A percentile compares a stretch with the other conserved stretches of the same genome.
Evolutionary conservation across 2,329 filamentous ascomycete genomes (phyloP).

Genomic region (Pseudopyrenochaeta lycopersici): DNA sequence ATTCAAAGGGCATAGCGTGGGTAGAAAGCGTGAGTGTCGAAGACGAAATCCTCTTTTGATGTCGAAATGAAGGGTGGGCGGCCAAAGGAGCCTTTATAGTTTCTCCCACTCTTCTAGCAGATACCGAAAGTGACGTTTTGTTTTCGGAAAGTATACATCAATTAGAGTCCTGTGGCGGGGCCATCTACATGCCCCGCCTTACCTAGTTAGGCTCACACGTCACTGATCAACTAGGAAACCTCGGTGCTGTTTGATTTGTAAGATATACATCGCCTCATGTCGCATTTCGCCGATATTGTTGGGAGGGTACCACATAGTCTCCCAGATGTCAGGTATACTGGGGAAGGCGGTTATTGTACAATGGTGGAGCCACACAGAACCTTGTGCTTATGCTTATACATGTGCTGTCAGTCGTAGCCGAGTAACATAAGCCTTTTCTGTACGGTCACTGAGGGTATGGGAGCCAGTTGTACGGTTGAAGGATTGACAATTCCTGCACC

Average conservation of each 20-base stretch:
- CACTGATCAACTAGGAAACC: not conserved
- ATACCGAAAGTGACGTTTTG: constrained; percentile 29
- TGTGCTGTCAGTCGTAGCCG: constrained; percentile 12
- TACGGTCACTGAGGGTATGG: no score
- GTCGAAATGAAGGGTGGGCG: constrained; percentile 3
- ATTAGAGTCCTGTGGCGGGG: constrained; percentile 19
- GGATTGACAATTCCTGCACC: no score
- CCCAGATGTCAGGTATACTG: not conserved
- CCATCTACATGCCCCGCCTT: constrained; percentile 24
- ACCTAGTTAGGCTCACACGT: constrained; percentile 12
- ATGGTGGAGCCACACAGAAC: constrained; percentile 2
- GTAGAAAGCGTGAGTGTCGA: not conserved
- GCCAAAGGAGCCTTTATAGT: constrained; percentile 31
- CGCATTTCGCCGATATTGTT: not conserved
- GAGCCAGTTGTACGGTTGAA: no score
- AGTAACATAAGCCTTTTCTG: not conserved
- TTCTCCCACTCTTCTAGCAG: constrained; percentile 27
- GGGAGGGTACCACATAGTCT: not conserved
- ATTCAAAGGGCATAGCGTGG: not conserved
- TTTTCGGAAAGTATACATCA: constrained; percentile 1
- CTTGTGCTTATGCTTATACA: constrained; percentile 2
- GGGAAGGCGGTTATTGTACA: not conserved
- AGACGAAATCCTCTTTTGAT: constrained; percentile 6
- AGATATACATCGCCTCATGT: constrained; percentile 11
- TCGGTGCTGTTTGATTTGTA: constrained; percentile 32